Evolutionary conservation across 179 eudicot species (phyloP).

Genomic region (Nepenthes alata): DNA sequence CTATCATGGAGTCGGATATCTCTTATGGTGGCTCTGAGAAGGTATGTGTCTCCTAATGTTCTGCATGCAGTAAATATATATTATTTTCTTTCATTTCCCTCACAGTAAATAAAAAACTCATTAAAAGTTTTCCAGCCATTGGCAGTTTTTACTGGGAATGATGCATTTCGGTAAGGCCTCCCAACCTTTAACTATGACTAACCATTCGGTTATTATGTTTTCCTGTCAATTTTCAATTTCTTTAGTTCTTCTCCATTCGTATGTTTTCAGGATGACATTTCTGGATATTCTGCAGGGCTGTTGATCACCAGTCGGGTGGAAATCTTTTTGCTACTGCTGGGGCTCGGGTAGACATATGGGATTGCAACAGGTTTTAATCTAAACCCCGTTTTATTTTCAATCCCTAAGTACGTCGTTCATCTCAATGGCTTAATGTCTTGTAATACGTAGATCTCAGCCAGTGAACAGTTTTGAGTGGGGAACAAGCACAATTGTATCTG

Average conservation of each 20-base stretch:
- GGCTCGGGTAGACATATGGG: slow-evolving; percentile 95
- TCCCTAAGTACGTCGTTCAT: not conserved
- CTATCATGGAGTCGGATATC: slow-evolving; percentile 30
- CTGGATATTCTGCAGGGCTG: slow-evolving; percentile 39
- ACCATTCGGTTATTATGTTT: too few species aligned
- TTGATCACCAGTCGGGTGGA: slow-evolving; percentile 90
- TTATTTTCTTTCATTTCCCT: not conserved
- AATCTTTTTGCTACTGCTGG: slow-evolving; percentile 92
- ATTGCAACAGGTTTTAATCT: slow-evolving; percentile 67
- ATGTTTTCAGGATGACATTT: not conserved
- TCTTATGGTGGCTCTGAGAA: slow-evolving; percentile 24
- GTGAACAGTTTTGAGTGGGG: slow-evolving; percentile 93
- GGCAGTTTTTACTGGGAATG: slow-evolving; percentile 61
- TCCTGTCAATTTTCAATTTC: too few species aligned
- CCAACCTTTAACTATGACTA: not conserved
- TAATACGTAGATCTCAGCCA: slow-evolving; percentile 70
- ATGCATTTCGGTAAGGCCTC: slow-evolving; percentile 59
- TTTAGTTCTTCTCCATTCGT: not conserved
- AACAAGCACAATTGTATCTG: slow-evolving; percentile 68
- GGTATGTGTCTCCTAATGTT: slow-evolving; percentile 25
- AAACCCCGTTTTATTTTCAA: slow-evolving; percentile 1
- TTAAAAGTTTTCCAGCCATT: slow-evolving; percentile 35
- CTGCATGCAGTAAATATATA: not conserved
- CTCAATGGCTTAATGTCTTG: slow-evolving; percentile 5
- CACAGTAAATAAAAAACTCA: not conserved